phyloP scores from a whole-genome alignment of 1,284 basidiomycete genomes.

The Psilocybe mexicana region DNA sequence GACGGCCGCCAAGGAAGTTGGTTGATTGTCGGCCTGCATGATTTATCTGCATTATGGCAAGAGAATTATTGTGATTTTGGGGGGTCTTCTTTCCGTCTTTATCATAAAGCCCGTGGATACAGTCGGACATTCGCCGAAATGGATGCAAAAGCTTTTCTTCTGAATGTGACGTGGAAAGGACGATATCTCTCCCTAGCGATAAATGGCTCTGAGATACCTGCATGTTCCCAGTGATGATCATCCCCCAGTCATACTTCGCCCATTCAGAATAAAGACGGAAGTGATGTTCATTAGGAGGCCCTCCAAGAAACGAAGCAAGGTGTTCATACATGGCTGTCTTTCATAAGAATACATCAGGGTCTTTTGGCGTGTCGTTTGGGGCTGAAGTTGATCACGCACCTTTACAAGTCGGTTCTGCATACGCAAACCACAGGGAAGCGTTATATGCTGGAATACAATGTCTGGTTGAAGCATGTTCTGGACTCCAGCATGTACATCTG shows the following conservation, averaged over 20 bases:
- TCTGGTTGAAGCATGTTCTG: too few relatives aligned
- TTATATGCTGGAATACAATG: too few relatives aligned
- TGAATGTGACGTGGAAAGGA: constrained; percentile 44
- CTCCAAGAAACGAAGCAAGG: constrained; percentile 67
- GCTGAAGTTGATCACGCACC: constrained; percentile 28
- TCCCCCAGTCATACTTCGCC: constrained; percentile 82
- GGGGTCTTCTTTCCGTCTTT: not conserved
- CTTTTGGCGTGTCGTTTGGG: too few relatives aligned
- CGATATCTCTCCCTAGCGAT: constrained; percentile 79
- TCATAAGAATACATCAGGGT: not conserved
- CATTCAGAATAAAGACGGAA: constrained; percentile 74
- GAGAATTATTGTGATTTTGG: constrained; percentile 17
- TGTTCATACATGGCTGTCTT: constrained; percentile 89
- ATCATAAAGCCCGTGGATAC: constrained; percentile 45
- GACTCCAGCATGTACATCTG: too few relatives aligned
- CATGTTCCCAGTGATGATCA: constrained; percentile 89
- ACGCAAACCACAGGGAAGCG: too few relatives aligned
- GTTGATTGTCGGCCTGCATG: constrained; percentile 88
- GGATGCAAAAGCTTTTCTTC: constrained; percentile 45
- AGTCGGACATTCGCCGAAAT: constrained; percentile 52
- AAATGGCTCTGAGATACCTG: constrained; percentile 76
- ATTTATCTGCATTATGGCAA: constrained; percentile 82
- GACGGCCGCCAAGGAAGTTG: constrained; percentile 70
- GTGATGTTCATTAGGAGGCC: constrained; percentile 69
- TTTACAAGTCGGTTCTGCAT: constrained; percentile 48